Evolutionary conservation across 257 asterid species (phyloP).

Genomic region (Leonotis leonurus): DNA sequence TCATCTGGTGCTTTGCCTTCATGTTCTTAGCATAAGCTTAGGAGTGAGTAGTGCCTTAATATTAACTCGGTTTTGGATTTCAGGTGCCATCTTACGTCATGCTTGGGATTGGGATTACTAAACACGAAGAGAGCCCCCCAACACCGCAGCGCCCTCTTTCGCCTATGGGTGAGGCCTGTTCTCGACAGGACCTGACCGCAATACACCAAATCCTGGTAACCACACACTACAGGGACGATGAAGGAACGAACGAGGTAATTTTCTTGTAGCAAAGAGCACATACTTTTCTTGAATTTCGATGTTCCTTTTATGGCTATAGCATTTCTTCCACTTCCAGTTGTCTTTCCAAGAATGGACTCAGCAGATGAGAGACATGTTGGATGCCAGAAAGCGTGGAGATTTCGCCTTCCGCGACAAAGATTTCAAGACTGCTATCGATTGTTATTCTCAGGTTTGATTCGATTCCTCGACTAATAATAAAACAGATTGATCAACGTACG

Average conservation of each 20-base stretch:
- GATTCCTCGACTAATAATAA: too few species aligned
- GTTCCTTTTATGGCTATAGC: neutral
- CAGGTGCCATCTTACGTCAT: constrained; percentile 46
- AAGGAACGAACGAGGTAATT: constrained; percentile 46
- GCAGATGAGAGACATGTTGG: constrained; percentile 78
- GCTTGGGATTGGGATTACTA: constrained; percentile 51
- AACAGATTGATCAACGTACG: neutral
- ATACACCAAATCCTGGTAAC: constrained; percentile 52
- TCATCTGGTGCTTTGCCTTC: neutral
- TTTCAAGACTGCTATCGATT: constrained; percentile 61
- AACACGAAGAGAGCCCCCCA: constrained; percentile 40
- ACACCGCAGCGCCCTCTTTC: constrained; percentile 50
- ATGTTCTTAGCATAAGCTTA: too few species aligned
- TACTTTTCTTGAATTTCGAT: neutral
- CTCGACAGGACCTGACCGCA: constrained; percentile 76
- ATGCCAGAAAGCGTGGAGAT: constrained; percentile 83
- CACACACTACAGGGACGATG: constrained; percentile 42
- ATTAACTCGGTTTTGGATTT: constrained; percentile 1
- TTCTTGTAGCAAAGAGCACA: neutral
- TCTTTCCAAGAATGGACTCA: constrained; percentile 69
- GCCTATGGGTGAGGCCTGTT: constrained; percentile 67
- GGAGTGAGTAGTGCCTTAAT: too few species aligned
- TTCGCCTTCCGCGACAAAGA: constrained; percentile 80
- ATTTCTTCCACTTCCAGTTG: constrained; percentile 19
- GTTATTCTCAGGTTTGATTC: constrained; percentile 58